Evolutionary conservation across 192 early-diverging fungal genomes (phyloP).

Genomic region (Allomyces macrogynus): DNA sequence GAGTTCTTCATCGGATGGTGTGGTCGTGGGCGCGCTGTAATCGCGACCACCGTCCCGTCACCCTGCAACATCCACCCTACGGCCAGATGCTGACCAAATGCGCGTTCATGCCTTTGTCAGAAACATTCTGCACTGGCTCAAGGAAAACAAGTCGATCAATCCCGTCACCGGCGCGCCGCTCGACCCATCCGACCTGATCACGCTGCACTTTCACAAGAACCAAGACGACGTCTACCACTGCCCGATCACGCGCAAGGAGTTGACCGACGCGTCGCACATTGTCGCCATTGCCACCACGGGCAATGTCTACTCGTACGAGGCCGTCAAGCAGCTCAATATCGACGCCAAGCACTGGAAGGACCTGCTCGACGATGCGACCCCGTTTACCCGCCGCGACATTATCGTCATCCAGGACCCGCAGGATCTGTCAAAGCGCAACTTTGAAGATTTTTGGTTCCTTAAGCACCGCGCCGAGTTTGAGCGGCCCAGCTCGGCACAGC

Average conservation of each 20-base stretch:
- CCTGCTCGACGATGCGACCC: slow-evolving; percentile 46
- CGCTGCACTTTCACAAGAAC: slow-evolving; percentile 66
- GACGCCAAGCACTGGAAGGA: slow-evolving; percentile 71
- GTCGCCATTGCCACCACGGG: slow-evolving; percentile 66
- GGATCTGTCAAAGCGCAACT: slow-evolving; percentile 3
- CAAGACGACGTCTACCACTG: slow-evolving; percentile 60
- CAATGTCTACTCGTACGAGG: slow-evolving; percentile 71
- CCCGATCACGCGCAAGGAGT: slow-evolving; percentile 76
- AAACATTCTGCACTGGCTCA: slow-evolving; percentile 55
- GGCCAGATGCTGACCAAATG: neutral
- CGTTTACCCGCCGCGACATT: slow-evolving; percentile 70
- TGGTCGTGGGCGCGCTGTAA: too few relatives aligned
- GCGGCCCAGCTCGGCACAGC: slow-evolving; percentile 24
- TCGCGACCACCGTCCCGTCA: too few relatives aligned
- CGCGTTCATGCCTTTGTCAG: slow-evolving; percentile 5
- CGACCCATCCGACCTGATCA: slow-evolving; percentile 45
- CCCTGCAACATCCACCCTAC: too few relatives aligned
- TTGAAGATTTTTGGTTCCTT: neutral
- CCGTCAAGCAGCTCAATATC: slow-evolving; percentile 68
- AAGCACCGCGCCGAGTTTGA: neutral
- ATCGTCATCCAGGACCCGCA: slow-evolving; percentile 58
- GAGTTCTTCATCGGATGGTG: too few relatives aligned
- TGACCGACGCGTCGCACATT: slow-evolving; percentile 66
- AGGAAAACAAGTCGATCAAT: slow-evolving; percentile 15
- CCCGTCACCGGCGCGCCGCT: slow-evolving; percentile 69